Percentiles rank a stretch among this genome's conserved stretches.
phyloP scores from a whole-genome alignment of 352 stramenopile genomes.

The Pythium brassicae region DNA sequence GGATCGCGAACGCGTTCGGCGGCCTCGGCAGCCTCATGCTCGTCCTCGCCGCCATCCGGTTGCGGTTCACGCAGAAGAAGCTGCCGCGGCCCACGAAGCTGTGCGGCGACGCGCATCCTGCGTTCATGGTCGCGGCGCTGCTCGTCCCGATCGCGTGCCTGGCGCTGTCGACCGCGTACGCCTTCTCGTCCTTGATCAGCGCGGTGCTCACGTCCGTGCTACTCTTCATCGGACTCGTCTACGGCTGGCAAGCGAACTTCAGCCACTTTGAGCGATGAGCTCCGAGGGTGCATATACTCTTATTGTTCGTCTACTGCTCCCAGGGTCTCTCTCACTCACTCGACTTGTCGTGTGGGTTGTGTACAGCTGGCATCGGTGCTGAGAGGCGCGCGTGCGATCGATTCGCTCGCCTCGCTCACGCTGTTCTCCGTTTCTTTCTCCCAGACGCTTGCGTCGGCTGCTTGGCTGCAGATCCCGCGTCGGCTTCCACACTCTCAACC shows the following conservation, averaged over 20 bases:
- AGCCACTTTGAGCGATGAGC: constrained; percentile 21
- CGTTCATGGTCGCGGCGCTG: constrained; percentile 32
- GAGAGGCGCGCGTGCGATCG: neutral
- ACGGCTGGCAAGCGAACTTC: constrained; percentile 42
- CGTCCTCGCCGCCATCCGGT: constrained; percentile 30
- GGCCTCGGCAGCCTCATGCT: constrained; percentile 38
- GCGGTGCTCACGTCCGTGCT: constrained; percentile 37
- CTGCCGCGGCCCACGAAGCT: constrained; percentile 38
- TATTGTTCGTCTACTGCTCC: neutral
- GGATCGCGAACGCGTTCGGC: constrained; percentile 46
- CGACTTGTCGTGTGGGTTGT: neutral
- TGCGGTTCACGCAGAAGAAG: constrained; percentile 32
- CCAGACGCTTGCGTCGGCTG: constrained; percentile 20
- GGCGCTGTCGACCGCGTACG: constrained; percentile 28
- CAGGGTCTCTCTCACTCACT: neutral
- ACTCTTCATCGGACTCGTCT: constrained; percentile 48
- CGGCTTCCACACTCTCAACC: neutral
- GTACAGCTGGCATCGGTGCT: neutral
- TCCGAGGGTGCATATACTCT: neutral
- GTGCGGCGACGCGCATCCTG: constrained; percentile 24
- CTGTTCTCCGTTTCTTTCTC: constrained; percentile 43
- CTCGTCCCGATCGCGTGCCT: constrained; percentile 29
- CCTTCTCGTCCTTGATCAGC: constrained; percentile 38
- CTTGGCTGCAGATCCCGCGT: constrained; percentile 3
- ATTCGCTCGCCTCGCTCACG: neutral